Conservation (phyloP, 2,329 filamentous ascomycete genomes). For the Colletotrichum graminicola region DNA sequence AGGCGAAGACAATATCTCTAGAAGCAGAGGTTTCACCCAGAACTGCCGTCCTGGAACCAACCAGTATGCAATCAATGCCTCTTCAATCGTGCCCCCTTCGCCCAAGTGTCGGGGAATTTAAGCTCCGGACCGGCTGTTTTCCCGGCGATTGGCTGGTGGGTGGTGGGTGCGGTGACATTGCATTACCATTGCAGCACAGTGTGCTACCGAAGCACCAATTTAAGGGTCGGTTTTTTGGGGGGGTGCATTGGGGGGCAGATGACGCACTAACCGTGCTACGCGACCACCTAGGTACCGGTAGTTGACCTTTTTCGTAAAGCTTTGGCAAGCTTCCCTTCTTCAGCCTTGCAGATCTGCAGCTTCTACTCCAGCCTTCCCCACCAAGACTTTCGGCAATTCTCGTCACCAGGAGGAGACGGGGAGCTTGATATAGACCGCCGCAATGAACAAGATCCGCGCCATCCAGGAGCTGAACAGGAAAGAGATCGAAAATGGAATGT, state of each 20-base stretch:
- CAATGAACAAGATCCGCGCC: conserved; percentile 91
- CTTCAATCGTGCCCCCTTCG: conserved; percentile 31
- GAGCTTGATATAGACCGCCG: background rate
- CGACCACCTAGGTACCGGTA: conserved; percentile 4
- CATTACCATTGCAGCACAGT: conserved; percentile 31
- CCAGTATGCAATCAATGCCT: background rate
- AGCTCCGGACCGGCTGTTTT: conserved; percentile 41
- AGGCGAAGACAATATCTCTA: conserved; percentile 3
- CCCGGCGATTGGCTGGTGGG: conserved; percentile 13
- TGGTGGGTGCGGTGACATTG: conserved; percentile 2
- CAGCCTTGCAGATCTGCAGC: conserved; percentile 40
- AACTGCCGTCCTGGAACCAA: background rate
- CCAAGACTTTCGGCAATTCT: background rate
- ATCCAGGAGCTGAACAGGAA: conserved; percentile 94
- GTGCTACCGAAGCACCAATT: conserved; percentile 26
- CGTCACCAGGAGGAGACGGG: too few species aligned
- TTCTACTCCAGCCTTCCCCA: background rate
- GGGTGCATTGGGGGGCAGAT: conserved; percentile 20
- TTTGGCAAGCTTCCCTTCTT: conserved; percentile 20
- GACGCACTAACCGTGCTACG: conserved; percentile 38
- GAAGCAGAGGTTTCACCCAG: background rate
- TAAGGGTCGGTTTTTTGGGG: conserved; percentile 23
- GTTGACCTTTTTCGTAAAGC: conserved; percentile 24
- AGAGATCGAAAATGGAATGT: conserved; percentile 91
- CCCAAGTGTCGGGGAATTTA: conserved; percentile 35